These are phyloP conservation scores for Geotrichum histeridarum DNA, from an alignment of 1,139 yeast species.

Conservation along the genomic window DNA sequence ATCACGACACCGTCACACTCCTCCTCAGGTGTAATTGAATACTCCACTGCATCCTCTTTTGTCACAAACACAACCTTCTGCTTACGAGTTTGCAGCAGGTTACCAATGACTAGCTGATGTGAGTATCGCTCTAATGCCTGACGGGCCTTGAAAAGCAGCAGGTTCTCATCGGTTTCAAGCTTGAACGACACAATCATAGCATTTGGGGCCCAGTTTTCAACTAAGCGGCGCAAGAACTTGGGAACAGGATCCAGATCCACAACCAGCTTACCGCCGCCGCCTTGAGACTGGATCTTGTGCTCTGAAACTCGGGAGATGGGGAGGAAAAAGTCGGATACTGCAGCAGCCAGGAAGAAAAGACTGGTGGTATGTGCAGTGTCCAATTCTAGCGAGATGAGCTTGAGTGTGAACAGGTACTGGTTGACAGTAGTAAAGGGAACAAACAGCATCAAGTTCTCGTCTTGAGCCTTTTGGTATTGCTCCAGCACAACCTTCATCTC, in stretches of 20 bases:
- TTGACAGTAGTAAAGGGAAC: slow-evolving; percentile 93
- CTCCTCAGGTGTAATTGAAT: slow-evolving; percentile 46
- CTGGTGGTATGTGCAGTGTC: slow-evolving; percentile 38
- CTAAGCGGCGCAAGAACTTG: slow-evolving; percentile 79
- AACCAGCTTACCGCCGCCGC: slow-evolving; percentile 61
- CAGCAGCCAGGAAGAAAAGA: slow-evolving; percentile 88
- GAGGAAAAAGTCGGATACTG: slow-evolving; percentile 91
- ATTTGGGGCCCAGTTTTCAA: slow-evolving; percentile 90
- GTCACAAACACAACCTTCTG: slow-evolving; percentile 82
- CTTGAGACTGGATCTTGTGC: slow-evolving; percentile 86
- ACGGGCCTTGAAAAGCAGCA: slow-evolving; percentile 68
- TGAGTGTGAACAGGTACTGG: slow-evolving; percentile 82
- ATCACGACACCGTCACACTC: slow-evolving; percentile 49
- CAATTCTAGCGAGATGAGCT: slow-evolving; percentile 58
- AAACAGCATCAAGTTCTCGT: slow-evolving; percentile 54
- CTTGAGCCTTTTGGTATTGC: slow-evolving; percentile 58
- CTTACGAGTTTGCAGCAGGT: slow-evolving; percentile 82
- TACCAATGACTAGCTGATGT: slow-evolving; percentile 94
- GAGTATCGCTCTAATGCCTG: slow-evolving; percentile 77
- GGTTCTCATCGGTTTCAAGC: slow-evolving; percentile 75
- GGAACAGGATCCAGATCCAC: slow-evolving; percentile 95
- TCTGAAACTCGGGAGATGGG: slow-evolving; percentile 83
- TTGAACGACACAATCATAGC: slow-evolving; percentile 95
- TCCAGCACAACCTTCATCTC: slow-evolving; percentile 61
- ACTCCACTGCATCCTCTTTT: slow-evolving; percentile 47